Conservation (phyloP, 2,329 filamentous ascomycete species). For the Stylonectria norvegica region DNA sequence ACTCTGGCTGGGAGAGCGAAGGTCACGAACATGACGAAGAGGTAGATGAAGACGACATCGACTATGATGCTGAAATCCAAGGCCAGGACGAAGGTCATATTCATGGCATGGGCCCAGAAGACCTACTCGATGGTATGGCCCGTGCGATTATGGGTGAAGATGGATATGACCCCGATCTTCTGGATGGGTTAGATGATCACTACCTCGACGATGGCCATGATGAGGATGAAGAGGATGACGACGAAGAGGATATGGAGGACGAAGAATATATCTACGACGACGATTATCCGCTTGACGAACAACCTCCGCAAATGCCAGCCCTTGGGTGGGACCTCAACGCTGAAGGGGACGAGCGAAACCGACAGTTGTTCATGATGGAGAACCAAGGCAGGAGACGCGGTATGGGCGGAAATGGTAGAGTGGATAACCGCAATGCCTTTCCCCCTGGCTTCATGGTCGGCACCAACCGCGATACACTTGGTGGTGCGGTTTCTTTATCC, state of each 20-base stretch:
- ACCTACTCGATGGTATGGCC: slow-evolving; percentile 52
- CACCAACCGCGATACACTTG: slow-evolving; percentile 51
- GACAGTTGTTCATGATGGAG: slow-evolving; percentile 49
- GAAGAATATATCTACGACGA: slow-evolving; percentile 62
- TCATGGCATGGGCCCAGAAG: slow-evolving; percentile 40
- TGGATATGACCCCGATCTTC: slow-evolving; percentile 50
- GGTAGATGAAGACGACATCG: slow-evolving; percentile 51
- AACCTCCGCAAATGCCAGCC: slow-evolving; percentile 44
- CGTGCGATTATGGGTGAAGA: slow-evolving; percentile 53
- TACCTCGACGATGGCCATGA: slow-evolving; percentile 56
- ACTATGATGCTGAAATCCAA: slow-evolving; percentile 55
- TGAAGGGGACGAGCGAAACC: slow-evolving; percentile 48
- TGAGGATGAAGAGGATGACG: slow-evolving; percentile 59
- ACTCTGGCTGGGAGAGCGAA: slow-evolving; percentile 60
- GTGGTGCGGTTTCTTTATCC: slow-evolving; percentile 40
- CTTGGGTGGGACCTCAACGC: slow-evolving; percentile 58
- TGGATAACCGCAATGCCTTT: slow-evolving; percentile 55
- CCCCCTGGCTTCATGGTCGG: slow-evolving; percentile 53
- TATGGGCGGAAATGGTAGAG: slow-evolving; percentile 31
- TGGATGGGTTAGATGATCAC: slow-evolving; percentile 49
- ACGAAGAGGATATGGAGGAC: slow-evolving; percentile 70
- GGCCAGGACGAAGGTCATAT: slow-evolving; percentile 45
- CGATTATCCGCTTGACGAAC: slow-evolving; percentile 49
- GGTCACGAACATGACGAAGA: slow-evolving; percentile 54
- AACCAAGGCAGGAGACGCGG: slow-evolving; percentile 41